These are phyloP conservation scores for Meyerozyma sp. DNA, from an alignment of 1,139 yeast genomes.

Conservation along the genomic window DNA sequence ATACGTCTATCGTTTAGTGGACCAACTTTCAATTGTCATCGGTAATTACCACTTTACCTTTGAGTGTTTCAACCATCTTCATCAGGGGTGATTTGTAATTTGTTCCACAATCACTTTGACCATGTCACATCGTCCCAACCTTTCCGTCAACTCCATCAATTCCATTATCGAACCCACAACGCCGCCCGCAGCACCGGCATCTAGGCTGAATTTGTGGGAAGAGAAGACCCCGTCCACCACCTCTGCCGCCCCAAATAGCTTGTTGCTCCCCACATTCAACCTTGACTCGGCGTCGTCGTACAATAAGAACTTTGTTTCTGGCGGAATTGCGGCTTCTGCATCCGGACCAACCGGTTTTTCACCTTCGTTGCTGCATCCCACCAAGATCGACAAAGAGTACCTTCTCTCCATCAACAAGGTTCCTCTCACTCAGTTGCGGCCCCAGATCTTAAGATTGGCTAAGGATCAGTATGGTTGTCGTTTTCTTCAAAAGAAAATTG, in stretches of 20 bases:
- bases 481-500: conserved; percentile 42
- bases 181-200: conserved; percentile 20
- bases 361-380: neutral
- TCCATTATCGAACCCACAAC: conserved; percentile 39
- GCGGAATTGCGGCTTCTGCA: neutral
- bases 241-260: conserved; percentile 9
- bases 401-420: conserved; percentile 31
- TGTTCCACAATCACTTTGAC: neutral
- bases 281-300: conserved; percentile 12
- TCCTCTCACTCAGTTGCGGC: conserved; percentile 30
- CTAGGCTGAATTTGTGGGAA: conserved; percentile 12
- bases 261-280: conserved; percentile 25
- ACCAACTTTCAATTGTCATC: no score
- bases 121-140: conserved; percentile 28
- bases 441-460: conserved; percentile 32
- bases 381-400: conserved; percentile 39
- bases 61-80: no score
- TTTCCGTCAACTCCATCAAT: conserved; percentile 31
- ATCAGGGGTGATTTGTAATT: no score
- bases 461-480: conserved; percentile 48
- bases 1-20: no score
- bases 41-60: no score
- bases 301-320: neutral
- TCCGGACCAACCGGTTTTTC: no score
- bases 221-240: conserved; percentile 3